These are phyloP conservation scores for Acer negundo DNA, from an alignment of 345 rosid genomes.

Conservation along the genomic window DNA sequence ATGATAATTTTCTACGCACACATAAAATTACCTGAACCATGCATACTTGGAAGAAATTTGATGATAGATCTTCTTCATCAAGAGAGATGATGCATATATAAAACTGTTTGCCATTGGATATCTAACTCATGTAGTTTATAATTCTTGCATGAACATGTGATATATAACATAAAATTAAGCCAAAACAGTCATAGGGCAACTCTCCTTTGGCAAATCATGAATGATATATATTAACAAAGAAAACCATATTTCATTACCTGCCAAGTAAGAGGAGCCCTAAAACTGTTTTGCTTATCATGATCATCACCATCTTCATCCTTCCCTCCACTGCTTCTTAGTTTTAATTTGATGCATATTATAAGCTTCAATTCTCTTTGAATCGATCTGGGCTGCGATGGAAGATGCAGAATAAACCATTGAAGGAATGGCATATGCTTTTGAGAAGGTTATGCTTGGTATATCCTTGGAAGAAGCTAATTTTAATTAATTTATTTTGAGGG, in stretches of 20 bases:
- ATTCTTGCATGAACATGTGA: not conserved
- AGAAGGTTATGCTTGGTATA: constrained; percentile 13
- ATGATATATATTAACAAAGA: not conserved
- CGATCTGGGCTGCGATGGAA: not conserved
- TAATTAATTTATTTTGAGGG: not conserved
- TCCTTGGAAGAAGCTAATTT: constrained; percentile 6
- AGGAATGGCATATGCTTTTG: constrained; percentile 15
- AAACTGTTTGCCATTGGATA: not conserved
- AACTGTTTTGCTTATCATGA: constrained; percentile 14
- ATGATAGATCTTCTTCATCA: not conserved
- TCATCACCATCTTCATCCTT: not conserved
- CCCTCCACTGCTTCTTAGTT: not conserved
- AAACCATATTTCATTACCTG: not conserved
- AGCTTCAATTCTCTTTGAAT: not conserved
- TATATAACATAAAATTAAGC: not conserved
- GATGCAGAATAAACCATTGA: constrained; percentile 4
- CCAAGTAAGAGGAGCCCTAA: constrained; percentile 21
- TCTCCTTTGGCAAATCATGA: constrained; percentile 22
- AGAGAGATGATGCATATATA: not conserved
- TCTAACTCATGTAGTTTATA: not conserved
- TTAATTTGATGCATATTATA: not conserved
- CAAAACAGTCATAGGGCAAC: constrained; percentile 24
- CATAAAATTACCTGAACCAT: not conserved
- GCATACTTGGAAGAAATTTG: not conserved
- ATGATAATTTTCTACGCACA: too few species aligned